These are phyloP conservation scores for Elsinoe batatas DNA, from an alignment of 2,329 filamentous ascomycete species.

Conservation along the genomic window DNA sequence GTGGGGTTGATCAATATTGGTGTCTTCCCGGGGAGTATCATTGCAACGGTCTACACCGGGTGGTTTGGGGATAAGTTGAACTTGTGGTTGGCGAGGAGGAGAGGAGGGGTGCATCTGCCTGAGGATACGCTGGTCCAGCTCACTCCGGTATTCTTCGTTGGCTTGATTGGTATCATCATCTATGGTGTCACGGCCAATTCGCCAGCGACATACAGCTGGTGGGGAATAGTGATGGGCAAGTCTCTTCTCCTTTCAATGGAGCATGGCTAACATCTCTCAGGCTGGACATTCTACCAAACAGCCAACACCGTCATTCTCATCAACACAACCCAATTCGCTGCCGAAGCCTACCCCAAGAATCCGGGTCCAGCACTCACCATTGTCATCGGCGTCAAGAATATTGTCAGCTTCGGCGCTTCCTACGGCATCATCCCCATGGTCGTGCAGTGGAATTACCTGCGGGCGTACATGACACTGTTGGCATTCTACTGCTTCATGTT, in stretches of 20 bases:
- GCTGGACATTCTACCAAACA: constrained; percentile 24
- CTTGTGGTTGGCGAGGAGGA: constrained; percentile 25
- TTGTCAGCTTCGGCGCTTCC: constrained; percentile 26
- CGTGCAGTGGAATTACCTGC: constrained; percentile 18
- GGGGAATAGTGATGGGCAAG: constrained; percentile 21
- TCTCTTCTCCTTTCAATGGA: constrained; percentile 13
- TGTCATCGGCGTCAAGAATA: constrained; percentile 28
- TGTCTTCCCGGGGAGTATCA: constrained; percentile 19
- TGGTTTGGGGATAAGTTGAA: constrained; percentile 21
- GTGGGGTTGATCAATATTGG: constrained; percentile 22
- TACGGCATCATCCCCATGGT: constrained; percentile 29
- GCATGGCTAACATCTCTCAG: constrained; percentile 17
- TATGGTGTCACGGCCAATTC: constrained; percentile 25
- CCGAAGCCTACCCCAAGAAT: constrained; percentile 23
- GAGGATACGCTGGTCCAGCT: constrained; percentile 29
- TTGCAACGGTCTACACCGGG: constrained; percentile 22
- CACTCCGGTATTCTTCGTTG: constrained; percentile 26
- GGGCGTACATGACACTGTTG: constrained; percentile 21
- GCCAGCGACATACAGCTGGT: constrained; percentile 17
- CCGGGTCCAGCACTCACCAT: constrained; percentile 27
- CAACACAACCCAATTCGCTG: constrained; percentile 25
- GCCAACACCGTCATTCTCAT: constrained; percentile 22
- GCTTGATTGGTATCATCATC: constrained; percentile 24
- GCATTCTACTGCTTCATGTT: constrained; percentile 18
- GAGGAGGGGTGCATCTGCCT: constrained; percentile 26